Base-by-base conservation (phyloP, 108 stramenopile species). In the Cyclotella atomus region DNA sequence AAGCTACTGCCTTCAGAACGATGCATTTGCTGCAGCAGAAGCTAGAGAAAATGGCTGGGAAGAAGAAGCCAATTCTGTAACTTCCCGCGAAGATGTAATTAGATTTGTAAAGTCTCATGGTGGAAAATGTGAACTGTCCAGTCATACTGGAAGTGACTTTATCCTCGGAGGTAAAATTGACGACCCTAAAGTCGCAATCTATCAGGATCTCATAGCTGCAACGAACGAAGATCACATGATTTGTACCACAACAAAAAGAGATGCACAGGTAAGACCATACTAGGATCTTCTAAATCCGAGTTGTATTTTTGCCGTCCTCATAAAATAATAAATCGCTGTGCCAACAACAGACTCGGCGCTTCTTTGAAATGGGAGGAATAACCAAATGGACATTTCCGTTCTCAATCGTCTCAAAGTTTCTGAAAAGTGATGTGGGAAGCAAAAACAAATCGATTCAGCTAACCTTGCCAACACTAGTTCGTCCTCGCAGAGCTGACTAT, bases 331-430 rank as follows among this genome's bases (percentile, higher is more conserved):
- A 7, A 41, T 41, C 38, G 7, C 12, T 12, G 7, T 41, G 9
- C 7, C 12, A 41, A 9, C 38, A 41, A 9, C 38, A 50, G n/a
- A 44, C 38, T n/a, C 69, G 59, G 19, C 71, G 63, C n/a, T 60
- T 69, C 0, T 57, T 69, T 57, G 68, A 69, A 43, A 69, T 69
- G 38, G 54, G 68, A 20, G 68, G 91, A 0, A 77, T 92, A 3
- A 57, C 88, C 24, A 90, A 85, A 60, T 93, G 92, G 92, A 86
- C 89, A 10, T 90, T 83, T 65, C 70, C 89, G 27, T 89, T 78
- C 57, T 84, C 88, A 14, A 65, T 88, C 12, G 82, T 74, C 17
- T 46, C 64, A 0, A 73, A 76, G 14, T 74, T 77, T 38, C 66
- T 79, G 35, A 68, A 30, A 55, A 64, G 53, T 32, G 15, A 59